A percentile compares a stretch with the other conserved stretches of the same genome.
Evolutionary conservation across 306 rosid genomes (phyloP).

Genomic region (Trifolium fragiferum): DNA sequence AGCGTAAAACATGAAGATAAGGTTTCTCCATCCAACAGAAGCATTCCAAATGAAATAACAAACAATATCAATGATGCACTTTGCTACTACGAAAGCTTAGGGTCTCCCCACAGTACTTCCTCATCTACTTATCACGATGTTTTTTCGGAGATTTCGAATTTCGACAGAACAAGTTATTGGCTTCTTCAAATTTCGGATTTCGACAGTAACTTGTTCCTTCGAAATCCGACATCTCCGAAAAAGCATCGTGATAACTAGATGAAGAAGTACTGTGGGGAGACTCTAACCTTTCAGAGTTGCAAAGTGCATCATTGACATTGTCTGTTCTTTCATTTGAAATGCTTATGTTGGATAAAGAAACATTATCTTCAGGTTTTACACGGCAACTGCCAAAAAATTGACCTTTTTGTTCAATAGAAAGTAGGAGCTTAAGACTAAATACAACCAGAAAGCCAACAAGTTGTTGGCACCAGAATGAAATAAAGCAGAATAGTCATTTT

Average conservation of each 20-base stretch:
- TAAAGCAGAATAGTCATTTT: conserved; percentile 16
- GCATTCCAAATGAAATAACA: conserved; percentile 18
- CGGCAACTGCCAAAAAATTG: not conserved
- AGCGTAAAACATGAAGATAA: not conserved
- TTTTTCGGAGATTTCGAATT: too few relatives aligned
- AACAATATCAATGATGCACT: not conserved
- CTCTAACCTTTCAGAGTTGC: conserved; percentile 33
- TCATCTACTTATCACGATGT: too few relatives aligned
- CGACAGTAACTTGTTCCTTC: too few relatives aligned
- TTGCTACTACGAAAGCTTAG: too few relatives aligned
- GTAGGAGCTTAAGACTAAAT: conserved; percentile 36
- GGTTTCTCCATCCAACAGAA: conserved; percentile 20
- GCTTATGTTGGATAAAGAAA: conserved; percentile 18
- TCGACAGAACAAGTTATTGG: too few relatives aligned
- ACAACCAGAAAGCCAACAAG: conserved; percentile 45
- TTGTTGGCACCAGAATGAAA: conserved; percentile 15
- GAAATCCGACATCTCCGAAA: too few relatives aligned
- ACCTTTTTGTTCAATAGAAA: conserved; percentile 25
- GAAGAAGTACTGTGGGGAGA: too few relatives aligned
- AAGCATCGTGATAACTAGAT: too few relatives aligned
- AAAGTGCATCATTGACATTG: not conserved
- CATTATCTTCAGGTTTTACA: not conserved
- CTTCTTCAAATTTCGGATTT: too few relatives aligned
- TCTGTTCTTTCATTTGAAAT: conserved; percentile 24
- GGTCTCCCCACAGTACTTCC: too few relatives aligned